Evolutionary conservation across 352 stramenopile genomes (phyloP).

Genomic region (Phytophthora tubulina): DNA sequence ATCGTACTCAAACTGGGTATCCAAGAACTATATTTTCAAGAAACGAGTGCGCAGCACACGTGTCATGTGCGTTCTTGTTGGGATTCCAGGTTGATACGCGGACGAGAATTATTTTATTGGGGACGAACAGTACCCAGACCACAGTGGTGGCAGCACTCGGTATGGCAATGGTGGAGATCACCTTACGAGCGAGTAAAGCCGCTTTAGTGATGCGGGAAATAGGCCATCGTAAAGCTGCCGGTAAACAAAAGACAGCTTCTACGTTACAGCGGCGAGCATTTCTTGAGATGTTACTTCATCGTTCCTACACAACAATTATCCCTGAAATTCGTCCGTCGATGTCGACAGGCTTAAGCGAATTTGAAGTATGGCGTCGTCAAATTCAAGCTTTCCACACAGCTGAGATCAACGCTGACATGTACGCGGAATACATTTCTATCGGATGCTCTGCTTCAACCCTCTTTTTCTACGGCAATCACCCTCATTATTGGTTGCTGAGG

Average conservation of each 20-base stretch:
- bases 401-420: constrained; percentile 41
- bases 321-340: neutral
- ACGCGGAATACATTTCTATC: constrained; percentile 54
- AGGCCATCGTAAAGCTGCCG: constrained; percentile 6
- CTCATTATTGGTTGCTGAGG: constrained; percentile 26
- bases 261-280: neutral
- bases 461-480: constrained; percentile 41
- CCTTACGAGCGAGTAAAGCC: constrained; percentile 30
- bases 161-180: constrained; percentile 43
- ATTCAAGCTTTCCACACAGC: constrained; percentile 19
- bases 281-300: neutral
- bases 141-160: constrained; percentile 25
- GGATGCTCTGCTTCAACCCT: constrained; percentile 37
- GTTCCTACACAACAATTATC: neutral
- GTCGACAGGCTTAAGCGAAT: neutral
- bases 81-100: constrained; percentile 55
- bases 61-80: constrained; percentile 43
- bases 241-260: neutral
- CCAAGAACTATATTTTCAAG: constrained; percentile 39
- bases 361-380: constrained; percentile 27
- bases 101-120: constrained; percentile 46
- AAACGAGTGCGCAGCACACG: constrained; percentile 32
- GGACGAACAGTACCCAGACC: constrained; percentile 19
- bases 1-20: constrained; percentile 37
- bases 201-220: constrained; percentile 30